phyloP scores from a whole-genome alignment of 2,329 filamentous ascomycete species.

The Elsinoe necatrix region DNA sequence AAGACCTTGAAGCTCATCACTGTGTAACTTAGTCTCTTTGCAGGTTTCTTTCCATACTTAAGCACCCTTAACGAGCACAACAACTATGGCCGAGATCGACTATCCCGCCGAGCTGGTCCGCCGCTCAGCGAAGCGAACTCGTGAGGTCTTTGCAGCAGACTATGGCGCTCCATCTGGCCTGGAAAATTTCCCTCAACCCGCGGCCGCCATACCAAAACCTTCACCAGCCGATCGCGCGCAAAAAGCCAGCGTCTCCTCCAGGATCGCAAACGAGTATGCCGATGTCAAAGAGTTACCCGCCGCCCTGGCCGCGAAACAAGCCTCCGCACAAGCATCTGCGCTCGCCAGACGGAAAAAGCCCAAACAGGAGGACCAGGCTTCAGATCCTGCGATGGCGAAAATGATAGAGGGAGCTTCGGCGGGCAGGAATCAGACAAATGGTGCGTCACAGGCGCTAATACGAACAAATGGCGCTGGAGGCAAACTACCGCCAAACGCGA shows the following conservation, averaged over 20 bases:
- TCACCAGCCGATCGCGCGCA: constrained; percentile 38
- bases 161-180: constrained; percentile 39
- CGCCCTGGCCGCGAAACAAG: constrained; percentile 70
- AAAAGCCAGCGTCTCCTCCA: constrained; percentile 43
- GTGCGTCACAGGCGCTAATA: constrained; percentile 50
- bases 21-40: neutral
- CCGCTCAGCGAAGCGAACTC: constrained; percentile 45
- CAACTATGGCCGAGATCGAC: constrained; percentile 15
- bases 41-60: neutral
- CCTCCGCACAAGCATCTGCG: constrained; percentile 49
- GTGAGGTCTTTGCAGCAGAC: constrained; percentile 47
- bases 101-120: constrained; percentile 29
- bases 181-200: constrained; percentile 33
- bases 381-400: constrained; percentile 52
- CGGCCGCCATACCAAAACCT: constrained; percentile 38
- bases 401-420: constrained; percentile 58
- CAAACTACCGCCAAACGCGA: constrained; percentile 46
- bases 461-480: constrained; percentile 38
- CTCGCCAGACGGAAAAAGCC: constrained; percentile 56
- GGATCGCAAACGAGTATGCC: constrained; percentile 67
- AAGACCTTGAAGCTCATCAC: constrained; percentile 6
- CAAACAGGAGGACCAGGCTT: constrained; percentile 46
- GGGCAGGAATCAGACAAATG: constrained; percentile 34
- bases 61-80: neutral
- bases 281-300: constrained; percentile 69